phyloP scores from a whole-genome alignment of 495 filamentous ascomycete genomes.

The Penicillium samsonianum region DNA sequence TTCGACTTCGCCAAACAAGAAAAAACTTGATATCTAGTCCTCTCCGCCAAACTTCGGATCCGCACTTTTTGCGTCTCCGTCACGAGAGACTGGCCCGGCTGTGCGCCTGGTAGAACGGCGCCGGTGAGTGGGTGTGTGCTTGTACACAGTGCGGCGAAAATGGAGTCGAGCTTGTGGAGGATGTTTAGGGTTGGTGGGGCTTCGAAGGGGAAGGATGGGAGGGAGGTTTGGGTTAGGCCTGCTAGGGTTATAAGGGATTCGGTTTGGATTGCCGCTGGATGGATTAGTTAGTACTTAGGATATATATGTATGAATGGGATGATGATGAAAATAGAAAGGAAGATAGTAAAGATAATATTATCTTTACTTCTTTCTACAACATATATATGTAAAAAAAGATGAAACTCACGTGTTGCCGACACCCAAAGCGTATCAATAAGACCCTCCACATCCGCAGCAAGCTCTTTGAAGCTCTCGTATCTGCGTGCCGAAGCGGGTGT shows the following conservation, averaged over 20 bases:
- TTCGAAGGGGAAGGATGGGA: constrained; percentile 67
- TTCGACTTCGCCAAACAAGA: constrained; percentile 52
- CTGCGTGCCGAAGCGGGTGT: constrained; percentile 54
- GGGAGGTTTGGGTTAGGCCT: constrained; percentile 62
- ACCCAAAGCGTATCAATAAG: constrained; percentile 80
- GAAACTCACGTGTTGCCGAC: constrained; percentile 75
- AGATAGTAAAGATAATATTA: not conserved
- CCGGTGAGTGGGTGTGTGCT: constrained; percentile 67
- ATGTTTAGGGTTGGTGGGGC: constrained; percentile 63
- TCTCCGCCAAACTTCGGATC: constrained; percentile 73
- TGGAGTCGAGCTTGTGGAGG: constrained; percentile 73
- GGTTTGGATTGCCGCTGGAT: constrained; percentile 74
- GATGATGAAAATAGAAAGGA: not conserved
- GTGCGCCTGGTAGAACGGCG: constrained; percentile 66
- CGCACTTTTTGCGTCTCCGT: constrained; percentile 77
- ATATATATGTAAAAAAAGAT: no score
- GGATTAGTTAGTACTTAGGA: not conserved
- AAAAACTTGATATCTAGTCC: constrained; percentile 49
- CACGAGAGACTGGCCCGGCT: constrained; percentile 45
- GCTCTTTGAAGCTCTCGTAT: constrained; percentile 68
- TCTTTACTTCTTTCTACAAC: no score
- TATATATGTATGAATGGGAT: not conserved
- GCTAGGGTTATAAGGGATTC: constrained; percentile 80
- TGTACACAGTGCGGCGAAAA: constrained; percentile 70
- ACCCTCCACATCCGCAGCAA: constrained; percentile 67